These are phyloP conservation scores for Helicostylum pulchrum DNA, from an alignment of 192 early-diverging fungal species.

Conservation along the genomic window DNA sequence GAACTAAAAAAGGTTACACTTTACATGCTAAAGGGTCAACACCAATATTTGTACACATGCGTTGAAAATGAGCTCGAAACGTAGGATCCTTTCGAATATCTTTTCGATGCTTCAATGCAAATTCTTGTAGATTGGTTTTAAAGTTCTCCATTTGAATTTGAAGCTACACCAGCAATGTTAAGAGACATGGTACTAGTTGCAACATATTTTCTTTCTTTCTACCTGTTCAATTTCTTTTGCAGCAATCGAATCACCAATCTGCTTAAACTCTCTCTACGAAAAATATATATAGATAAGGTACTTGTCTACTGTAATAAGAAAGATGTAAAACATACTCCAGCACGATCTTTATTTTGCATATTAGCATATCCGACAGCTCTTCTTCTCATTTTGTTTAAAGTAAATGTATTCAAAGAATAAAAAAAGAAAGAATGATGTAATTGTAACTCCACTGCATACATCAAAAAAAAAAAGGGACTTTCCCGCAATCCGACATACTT, in stretches of 20 bases:
- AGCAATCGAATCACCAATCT: slow-evolving; percentile 35
- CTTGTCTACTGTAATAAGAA: neutral
- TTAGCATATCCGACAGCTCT: neutral
- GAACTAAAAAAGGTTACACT: neutral
- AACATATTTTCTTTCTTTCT: neutral
- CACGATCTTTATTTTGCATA: neutral
- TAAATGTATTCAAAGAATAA: too few relatives aligned
- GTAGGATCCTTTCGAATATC: slow-evolving; percentile 85
- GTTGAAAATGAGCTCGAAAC: slow-evolving; percentile 87
- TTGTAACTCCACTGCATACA: too few relatives aligned
- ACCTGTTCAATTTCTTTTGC: slow-evolving; percentile 52
- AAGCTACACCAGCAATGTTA: slow-evolving; percentile 42
- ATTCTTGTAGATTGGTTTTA: slow-evolving; percentile 79
- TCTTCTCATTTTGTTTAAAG: neutral
- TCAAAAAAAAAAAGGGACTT: too few relatives aligned
- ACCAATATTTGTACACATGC: slow-evolving; percentile 90
- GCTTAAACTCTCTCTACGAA: slow-evolving; percentile 31
- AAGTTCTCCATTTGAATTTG: slow-evolving; percentile 68
- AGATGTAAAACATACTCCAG: neutral
- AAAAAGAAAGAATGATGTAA: too few relatives aligned
- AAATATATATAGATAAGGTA: neutral
- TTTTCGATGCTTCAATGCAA: slow-evolving; percentile 80
- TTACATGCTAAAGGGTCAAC: slow-evolving; percentile 92
- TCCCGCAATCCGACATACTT: too few relatives aligned
- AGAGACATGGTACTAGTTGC: neutral